phyloP scores from a whole-genome alignment of 495 filamentous ascomycete species.

The Penicillium ucsense region DNA sequence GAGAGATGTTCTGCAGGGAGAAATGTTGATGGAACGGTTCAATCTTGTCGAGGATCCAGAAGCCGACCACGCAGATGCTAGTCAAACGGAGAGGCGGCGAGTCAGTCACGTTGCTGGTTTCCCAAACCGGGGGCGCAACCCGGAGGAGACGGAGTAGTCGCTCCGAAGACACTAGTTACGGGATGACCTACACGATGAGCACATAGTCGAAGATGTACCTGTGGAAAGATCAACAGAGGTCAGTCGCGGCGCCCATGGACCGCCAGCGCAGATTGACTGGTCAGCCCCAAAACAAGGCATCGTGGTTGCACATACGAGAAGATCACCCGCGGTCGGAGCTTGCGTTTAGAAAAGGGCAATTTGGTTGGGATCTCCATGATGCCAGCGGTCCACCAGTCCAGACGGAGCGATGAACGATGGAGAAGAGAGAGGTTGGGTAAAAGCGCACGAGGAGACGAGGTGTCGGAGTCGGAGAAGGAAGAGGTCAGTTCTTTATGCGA shows the following conservation, averaged over 20 bases:
- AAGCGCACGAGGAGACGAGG: background rate
- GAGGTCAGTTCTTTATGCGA: too few species aligned
- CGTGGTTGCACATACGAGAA: constrained; percentile 36
- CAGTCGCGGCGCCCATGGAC: background rate
- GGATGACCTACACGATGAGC: constrained; percentile 45
- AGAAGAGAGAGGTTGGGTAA: too few species aligned
- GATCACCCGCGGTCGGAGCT: constrained; percentile 39
- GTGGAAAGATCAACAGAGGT: background rate
- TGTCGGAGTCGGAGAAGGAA: too few species aligned
- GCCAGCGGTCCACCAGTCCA: background rate
- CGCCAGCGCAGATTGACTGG: too few species aligned
- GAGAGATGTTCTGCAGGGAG: constrained; percentile 48
- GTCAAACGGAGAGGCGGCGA: constrained; percentile 4
- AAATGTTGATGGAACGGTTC: constrained; percentile 51
- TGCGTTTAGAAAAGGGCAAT: constrained; percentile 44
- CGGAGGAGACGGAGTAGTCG: too few species aligned
- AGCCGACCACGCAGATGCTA: constrained; percentile 40
- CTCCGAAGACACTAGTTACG: background rate
- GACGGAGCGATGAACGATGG: background rate
- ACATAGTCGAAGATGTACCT: constrained; percentile 64
- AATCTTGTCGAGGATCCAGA: constrained; percentile 44
- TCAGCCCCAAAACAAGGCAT: background rate
- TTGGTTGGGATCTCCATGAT: constrained; percentile 34
- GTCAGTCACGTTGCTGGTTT: background rate
- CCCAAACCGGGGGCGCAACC: background rate